Evolutionary conservation across 805 yeast species (phyloP), one percentile per base, ranked within the genome.

Genomic region (Cyberlindnera saturnus): DNA sequence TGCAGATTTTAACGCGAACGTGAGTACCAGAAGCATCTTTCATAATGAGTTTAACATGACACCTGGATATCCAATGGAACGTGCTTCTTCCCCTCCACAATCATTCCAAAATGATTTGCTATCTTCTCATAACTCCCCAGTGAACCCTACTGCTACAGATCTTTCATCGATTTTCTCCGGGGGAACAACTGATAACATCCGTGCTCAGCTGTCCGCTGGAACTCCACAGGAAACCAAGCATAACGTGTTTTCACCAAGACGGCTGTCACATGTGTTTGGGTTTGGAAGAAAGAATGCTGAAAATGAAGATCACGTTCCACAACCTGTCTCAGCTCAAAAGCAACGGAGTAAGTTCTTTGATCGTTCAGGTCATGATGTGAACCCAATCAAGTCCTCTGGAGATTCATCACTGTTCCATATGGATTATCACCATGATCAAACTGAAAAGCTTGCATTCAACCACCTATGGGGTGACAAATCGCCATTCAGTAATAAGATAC

Each of bases 211-310:
- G 20, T 23, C 28, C 11, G 15, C 23, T 9, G 17, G 23, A 33
- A 34, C 14, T 36, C 31, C 34, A 31, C 40, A 10, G 9, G 28
- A 36, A 15, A 18, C 44, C 4, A 43, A 46, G 30, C 45, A 43
- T 19, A 50, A 47, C 34, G 43, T 45, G 28, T 46, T 61, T 36
- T 59, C 65, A 9, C 63, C 64, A 33, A 60, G 60, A 46, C 55
- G 62, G 32, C 50, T 62, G 35, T 61, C 65, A 1, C 56, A 46
- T 42, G 62, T 56, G 3, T 54, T 62, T 37, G 46, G 52, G 2
- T 62, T 62, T 40, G 61, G 61, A 17, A 56, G 44, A 36, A 57
- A 52, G 39, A 45, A 31, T 35, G 44, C 41, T 34, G 37, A 34
- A 17, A 32, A 16, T 15, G 46, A 39, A 7, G 20, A 35, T 32